Evolutionary conservation across 2,329 filamentous ascomycete species (phyloP).

Genomic region (Nemania diffusa): DNA sequence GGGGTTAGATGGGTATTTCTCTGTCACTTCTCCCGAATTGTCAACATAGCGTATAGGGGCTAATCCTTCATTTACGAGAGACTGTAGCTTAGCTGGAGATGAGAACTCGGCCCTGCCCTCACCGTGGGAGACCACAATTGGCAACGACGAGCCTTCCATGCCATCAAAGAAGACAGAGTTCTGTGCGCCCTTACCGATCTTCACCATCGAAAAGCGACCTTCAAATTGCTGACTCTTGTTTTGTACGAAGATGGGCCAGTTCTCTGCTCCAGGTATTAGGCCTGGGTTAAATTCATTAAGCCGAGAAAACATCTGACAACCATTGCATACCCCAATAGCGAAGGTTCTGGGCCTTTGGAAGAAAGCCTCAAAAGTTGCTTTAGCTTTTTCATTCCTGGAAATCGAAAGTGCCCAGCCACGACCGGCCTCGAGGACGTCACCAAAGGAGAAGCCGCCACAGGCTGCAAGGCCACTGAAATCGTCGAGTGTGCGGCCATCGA

Average conservation of each 20-base stretch:
- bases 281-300: constrained; percentile 88
- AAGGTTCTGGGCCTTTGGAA: constrained; percentile 92
- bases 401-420: constrained; percentile 97
- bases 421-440: constrained; percentile 84
- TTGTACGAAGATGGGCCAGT: constrained; percentile 70
- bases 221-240: constrained; percentile 92
- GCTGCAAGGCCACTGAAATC: constrained; percentile 90
- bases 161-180: constrained; percentile 89
- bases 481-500: constrained; percentile 79
- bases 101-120: constrained; percentile 84
- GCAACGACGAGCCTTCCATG: constrained; percentile 83
- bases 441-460: constrained; percentile 97
- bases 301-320: constrained; percentile 92
- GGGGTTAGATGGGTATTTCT: constrained; percentile 87
- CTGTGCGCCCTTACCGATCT: constrained; percentile 71
- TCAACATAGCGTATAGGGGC: constrained; percentile 87
- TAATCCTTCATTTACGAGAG: constrained; percentile 72
- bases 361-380: constrained; percentile 83
- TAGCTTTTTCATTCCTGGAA: constrained; percentile 80
- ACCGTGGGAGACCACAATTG: constrained; percentile 89
- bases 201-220: constrained; percentile 86
- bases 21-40: constrained; percentile 79
- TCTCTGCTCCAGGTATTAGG: constrained; percentile 80
- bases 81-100: constrained; percentile 61
- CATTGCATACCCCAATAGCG: constrained; percentile 93